Base-by-base conservation (phyloP, 768 basidiomycete species). In the Collybia sp. region DNA sequence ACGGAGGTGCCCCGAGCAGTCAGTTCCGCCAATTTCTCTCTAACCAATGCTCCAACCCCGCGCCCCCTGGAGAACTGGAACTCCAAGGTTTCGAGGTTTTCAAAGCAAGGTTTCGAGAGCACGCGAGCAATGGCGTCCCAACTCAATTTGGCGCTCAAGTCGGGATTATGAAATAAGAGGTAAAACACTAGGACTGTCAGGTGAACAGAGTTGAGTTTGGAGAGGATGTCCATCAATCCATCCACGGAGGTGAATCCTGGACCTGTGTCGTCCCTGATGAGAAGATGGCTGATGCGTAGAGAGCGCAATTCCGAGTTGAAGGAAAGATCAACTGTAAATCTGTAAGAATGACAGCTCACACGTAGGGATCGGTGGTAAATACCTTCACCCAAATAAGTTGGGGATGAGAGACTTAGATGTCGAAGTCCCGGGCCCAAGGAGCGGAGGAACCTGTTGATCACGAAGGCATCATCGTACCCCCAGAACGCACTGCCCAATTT, bases 331-430 rank as follows among this genome's bases (percentile, higher is more conserved):
- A 52, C 50, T 34, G 43, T 40, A 25, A 18, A 32, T 38, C 12
- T 44, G 40, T 47, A 17, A 25, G 25, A 35, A 42, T 39, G 19
- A 42, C 34, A 35, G 30, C 36, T 30, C 35, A 18, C 32, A 30
- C 20, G 25, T 30, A 30, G 15, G 33, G 19, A 19, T 34, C 25
- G 43, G 30, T 16, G 11, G 33, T 12, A 51, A 58, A 33, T 46
- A 61, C 60, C 53, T 55, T 61, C 56, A 12, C 53, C 55, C 13
- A 59, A 8, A 25, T 25, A 25, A 25, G 25, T 53, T 31, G 55
- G 56, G 49, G 53, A 55, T 11, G 60, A 55, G 17, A 61, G 50
- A 20, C 53, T 49, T 15, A 61, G 49, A 34, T 61, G 58, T 42
- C 56, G 52, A 34, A 61, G 44, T n/a, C 46, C 50, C 3, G 53